Percentiles rank a stretch among this genome's conserved stretches.
Conservation (phyloP, 768 basidiomycete genomes). For the Cyathus striatus region DNA sequence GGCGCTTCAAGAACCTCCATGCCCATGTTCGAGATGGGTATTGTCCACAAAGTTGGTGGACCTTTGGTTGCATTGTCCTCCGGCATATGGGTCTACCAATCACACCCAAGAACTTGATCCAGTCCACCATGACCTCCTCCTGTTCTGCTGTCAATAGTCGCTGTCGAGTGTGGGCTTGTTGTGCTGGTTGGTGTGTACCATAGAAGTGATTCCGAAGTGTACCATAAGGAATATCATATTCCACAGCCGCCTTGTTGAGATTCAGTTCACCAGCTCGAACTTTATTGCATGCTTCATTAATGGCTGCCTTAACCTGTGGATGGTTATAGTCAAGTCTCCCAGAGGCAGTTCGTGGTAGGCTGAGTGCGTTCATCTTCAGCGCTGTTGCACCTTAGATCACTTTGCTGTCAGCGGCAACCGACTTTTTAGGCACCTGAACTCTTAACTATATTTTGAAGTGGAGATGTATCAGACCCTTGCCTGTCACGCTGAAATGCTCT, state of each 20-base stretch:
- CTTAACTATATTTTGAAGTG: too few species aligned
- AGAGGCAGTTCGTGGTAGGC: too few species aligned
- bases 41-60: background rate
- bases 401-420: too few species aligned
- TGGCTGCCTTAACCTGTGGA: too few species aligned
- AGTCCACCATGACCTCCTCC: background rate
- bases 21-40: slow-evolving; percentile 7
- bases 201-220: background rate
- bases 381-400: too few species aligned
- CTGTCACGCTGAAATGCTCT: too few species aligned
- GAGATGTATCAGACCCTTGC: too few species aligned
- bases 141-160: background rate
- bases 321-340: too few species aligned
- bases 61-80: background rate
- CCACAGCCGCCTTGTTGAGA: background rate
- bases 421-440: too few species aligned
- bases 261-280: background rate
- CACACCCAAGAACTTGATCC: background rate
- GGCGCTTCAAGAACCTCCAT: slow-evolving; percentile 12
- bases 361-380: too few species aligned
- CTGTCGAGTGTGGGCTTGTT: background rate
- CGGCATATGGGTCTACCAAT: background rate
- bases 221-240: background rate
- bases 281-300: background rate
- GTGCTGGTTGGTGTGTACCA: background rate